A percentile compares a stretch with the other conserved stretches of the same genome.
phyloP scores from a whole-genome alignment of 2,329 filamentous ascomycete species.

The Ophiostoma australiae region DNA sequence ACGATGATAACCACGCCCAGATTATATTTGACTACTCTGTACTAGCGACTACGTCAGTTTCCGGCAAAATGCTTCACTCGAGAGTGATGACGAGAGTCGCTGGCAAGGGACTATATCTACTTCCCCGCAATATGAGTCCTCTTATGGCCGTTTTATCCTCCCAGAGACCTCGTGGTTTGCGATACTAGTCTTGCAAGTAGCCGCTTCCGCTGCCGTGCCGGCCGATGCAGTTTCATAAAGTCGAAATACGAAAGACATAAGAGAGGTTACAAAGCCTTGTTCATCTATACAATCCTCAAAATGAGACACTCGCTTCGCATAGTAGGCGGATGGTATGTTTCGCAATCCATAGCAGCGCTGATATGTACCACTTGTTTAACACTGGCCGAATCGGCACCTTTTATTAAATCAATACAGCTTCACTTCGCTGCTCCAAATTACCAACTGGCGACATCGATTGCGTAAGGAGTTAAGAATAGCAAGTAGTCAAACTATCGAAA shows the following conservation, averaged over 20 bases:
- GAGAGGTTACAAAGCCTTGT: not conserved
- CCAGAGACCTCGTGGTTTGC: not conserved
- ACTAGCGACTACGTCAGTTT: not conserved
- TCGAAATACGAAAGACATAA: not conserved
- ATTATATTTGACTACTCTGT: not conserved
- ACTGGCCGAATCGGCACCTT: conserved; percentile 1
- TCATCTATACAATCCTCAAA: not conserved
- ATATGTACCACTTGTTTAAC: not conserved
- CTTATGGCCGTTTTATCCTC: not conserved
- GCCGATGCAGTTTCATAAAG: not conserved
- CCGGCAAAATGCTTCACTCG: not conserved
- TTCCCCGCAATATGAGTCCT: not conserved
- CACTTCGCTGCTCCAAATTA: not conserved
- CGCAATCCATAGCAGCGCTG: not conserved
- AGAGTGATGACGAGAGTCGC: not conserved
- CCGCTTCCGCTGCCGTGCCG: not conserved
- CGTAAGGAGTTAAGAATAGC: not conserved
- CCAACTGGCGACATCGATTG: not conserved
- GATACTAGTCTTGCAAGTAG: not conserved
- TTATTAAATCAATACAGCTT: not conserved
- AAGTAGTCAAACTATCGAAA: not conserved
- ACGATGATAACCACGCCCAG: not conserved
- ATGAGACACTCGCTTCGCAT: not conserved
- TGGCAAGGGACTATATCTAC: not conserved
- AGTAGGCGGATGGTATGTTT: not conserved